Percentiles rank a stretch among this genome's conserved stretches.
Conservation (phyloP, 257 asterid species). For the Verbena officinalis region DNA sequence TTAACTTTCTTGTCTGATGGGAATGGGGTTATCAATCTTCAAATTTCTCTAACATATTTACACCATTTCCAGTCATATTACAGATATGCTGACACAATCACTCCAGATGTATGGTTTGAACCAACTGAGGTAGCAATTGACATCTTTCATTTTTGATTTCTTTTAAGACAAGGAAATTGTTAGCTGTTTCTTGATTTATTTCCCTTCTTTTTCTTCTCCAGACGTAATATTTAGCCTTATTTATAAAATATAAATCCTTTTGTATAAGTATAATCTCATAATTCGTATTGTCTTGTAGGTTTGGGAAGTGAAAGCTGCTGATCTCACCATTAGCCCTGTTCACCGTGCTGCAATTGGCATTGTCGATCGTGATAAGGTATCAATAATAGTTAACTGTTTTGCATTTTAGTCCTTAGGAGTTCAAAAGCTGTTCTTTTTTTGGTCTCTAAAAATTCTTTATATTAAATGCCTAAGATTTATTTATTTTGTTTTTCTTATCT, state of each 20-base stretch:
- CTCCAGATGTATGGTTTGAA: slow-evolving; percentile 99
- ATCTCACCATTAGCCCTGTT: slow-evolving; percentile 95
- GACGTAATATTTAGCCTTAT: neutral
- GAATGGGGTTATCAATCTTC: neutral
- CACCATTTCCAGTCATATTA: slow-evolving; percentile 67
- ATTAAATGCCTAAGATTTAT: neutral
- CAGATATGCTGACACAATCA: slow-evolving; percentile 69
- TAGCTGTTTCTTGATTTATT: neutral
- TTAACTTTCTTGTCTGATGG: slow-evolving; percentile 5
- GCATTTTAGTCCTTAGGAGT: slow-evolving; percentile 1
- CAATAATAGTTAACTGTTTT: neutral
- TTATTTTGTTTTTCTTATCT: slow-evolving; percentile 33
- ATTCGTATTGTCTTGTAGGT: slow-evolving; percentile 50
- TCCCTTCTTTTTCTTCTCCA: neutral
- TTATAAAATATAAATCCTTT: neutral
- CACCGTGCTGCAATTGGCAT: slow-evolving; percentile 93
- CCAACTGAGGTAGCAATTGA: slow-evolving; percentile 72
- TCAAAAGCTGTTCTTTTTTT: too few species aligned
- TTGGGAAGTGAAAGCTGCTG: slow-evolving; percentile 99
- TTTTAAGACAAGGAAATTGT: neutral
- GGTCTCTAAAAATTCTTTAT: slow-evolving; percentile 3
- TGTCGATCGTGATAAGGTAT: slow-evolving; percentile 80
- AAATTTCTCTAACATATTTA: slow-evolving; percentile 26
- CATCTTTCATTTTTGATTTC: slow-evolving; percentile 16
- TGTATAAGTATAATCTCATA: neutral